Evolutionary conservation across 371 early-diverging fungal genomes (phyloP), one percentile per base, ranked within the genome.

Genomic region (Sporodiniella umbellata): DNA sequence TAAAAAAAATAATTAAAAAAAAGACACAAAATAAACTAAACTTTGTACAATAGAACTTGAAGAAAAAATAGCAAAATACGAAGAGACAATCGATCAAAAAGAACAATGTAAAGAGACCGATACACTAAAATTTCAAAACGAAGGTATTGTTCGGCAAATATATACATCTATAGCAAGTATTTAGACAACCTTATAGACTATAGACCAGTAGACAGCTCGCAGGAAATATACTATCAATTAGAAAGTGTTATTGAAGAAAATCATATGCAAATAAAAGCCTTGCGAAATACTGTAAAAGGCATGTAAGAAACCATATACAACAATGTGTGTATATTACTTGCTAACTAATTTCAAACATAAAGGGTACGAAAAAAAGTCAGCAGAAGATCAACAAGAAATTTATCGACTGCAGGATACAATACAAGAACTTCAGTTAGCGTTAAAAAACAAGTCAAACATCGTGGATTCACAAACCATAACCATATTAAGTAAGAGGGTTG

Each of bases 41-140:
- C 7, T 40, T 21, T 40, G 40, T 8, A 40, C 21, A 40, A 40
- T 40, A 40, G 40, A 19, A 18, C 40, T 40, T 40, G 40, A 40
- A 40, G 15, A 1, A 18, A 40, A 40, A 15, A 2, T 40, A 6
- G 21, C 4, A 19, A 22, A 40, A 40, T 40, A 40, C 21, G n/a
- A 40, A 5, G 15, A 35, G 14, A 14, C 4, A n/a, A n/a, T 14
- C 5, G 35, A 35, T 14, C 5, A 14, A 4, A 35, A 1, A 19
- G 40, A 40, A 21, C 10, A 40, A 40, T 4, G 7, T 3, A 19
- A 19, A 8, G 8, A 10, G 21, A 12, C 7, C 8, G 21, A 4
- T 8, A 1, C 17, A 17, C 1, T 21, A 21, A 21, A 40, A 40
- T 15, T 19, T 19, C 21, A 40, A 10, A 18, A 21, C 10, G 40